phyloP scores from a whole-genome alignment of 2,329 filamentous ascomycete genomes.

The Pestalotiopsis sp. region DNA sequence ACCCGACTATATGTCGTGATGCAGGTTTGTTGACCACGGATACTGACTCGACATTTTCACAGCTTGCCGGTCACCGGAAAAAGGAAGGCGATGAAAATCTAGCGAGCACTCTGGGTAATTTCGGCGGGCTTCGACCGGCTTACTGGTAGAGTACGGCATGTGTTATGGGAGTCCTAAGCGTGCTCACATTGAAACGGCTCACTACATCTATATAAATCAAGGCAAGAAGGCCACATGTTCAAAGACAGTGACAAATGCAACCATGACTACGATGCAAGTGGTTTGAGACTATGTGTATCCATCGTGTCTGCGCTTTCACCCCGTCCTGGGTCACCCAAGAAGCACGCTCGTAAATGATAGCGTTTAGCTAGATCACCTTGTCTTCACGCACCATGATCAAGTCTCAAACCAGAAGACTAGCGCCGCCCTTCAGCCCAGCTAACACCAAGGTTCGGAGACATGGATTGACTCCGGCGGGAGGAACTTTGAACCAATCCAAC shows the following conservation, averaged over 20 bases:
- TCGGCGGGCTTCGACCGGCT: conserved; percentile 56
- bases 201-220: not conserved
- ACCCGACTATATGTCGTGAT: not conserved
- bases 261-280: not conserved
- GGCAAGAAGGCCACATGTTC: not conserved
- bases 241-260: not conserved
- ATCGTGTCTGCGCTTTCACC: not conserved
- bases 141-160: conserved; percentile 49
- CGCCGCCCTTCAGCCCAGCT: not conserved
- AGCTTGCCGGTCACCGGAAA: conserved; percentile 14
- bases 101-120: conserved; percentile 40
- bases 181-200: not conserved
- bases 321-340: not conserved
- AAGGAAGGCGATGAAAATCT: conserved; percentile 10
- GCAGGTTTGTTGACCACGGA: not conserved
- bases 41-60: not conserved
- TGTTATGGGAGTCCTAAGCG: too few species aligned
- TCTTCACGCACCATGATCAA: too few species aligned
- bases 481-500: not conserved
- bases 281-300: not conserved
- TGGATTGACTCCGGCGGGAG: not conserved
- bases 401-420: not conserved
- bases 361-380: not conserved
- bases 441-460: not conserved
- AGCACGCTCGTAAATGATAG: too few species aligned